Conservation (phyloP, 148 eudicot species). For the Silene latifolia region DNA sequence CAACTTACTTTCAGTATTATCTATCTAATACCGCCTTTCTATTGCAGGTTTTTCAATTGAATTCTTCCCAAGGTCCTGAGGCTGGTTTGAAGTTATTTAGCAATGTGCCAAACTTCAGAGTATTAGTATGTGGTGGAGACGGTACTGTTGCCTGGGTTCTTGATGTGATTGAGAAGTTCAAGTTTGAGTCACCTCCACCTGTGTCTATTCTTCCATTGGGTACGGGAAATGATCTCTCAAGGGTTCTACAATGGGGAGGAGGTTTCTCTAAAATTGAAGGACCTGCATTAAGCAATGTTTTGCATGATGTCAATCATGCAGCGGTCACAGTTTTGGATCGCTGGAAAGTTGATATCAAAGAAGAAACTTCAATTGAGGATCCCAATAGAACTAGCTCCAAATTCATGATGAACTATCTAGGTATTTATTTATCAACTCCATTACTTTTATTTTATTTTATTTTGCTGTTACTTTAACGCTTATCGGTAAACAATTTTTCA, state of each 20-base stretch:
- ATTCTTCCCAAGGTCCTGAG: constrained; percentile 75
- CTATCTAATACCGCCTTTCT: constrained; percentile 8
- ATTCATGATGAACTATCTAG: constrained; percentile 80
- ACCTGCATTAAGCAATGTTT: constrained; percentile 54
- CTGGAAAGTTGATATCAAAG: constrained; percentile 69
- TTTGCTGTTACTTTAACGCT: constrained; percentile 10
- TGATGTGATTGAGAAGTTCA: constrained; percentile 66
- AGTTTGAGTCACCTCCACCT: constrained; percentile 78
- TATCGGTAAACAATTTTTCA: constrained; percentile 23
- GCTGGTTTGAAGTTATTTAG: constrained; percentile 61
- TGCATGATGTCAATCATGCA: constrained; percentile 69
- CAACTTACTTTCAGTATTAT: background rate
- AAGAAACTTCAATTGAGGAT: constrained; percentile 41
- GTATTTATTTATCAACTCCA: constrained; percentile 27
- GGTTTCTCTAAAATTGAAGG: constrained; percentile 63
- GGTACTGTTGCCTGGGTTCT: constrained; percentile 91
- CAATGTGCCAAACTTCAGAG: constrained; percentile 58
- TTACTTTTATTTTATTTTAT: background rate
- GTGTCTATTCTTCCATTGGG: constrained; percentile 82
- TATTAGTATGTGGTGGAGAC: constrained; percentile 87
- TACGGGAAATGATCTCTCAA: constrained; percentile 82
- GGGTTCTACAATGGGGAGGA: constrained; percentile 86
- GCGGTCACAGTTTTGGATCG: constrained; percentile 77
- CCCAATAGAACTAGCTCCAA: constrained; percentile 39
- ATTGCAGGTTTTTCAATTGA: constrained; percentile 67